phyloP scores from a whole-genome alignment of 1,284 basidiomycete genomes.

The Cryptococcus sp. region DNA sequence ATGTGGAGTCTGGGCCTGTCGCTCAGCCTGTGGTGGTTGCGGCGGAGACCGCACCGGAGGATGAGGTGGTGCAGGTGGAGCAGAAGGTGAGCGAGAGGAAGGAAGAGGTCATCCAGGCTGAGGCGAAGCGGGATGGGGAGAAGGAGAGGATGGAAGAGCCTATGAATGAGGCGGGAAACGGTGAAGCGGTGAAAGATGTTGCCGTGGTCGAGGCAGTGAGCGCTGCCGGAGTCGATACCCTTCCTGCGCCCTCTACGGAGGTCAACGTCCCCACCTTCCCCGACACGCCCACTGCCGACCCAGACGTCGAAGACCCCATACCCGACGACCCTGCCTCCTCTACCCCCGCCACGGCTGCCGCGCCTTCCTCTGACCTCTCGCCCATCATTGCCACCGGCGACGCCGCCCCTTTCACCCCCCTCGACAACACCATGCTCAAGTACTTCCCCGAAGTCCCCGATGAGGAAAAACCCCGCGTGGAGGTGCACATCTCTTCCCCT shows the following conservation, averaged over 20 bases:
- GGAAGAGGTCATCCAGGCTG: background rate
- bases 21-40: constrained; percentile 16
- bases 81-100: too few relatives aligned
- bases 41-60: too few relatives aligned
- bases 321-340: background rate
- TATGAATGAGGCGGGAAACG: too few relatives aligned
- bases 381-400: background rate
- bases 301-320: constrained; percentile 20
- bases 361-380: background rate
- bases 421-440: constrained; percentile 27
- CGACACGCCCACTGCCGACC: constrained; percentile 22
- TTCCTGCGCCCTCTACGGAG: too few relatives aligned
- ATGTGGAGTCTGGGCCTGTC: constrained; percentile 41
- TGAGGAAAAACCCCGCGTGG: constrained; percentile 41
- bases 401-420: constrained; percentile 17
- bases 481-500: constrained; percentile 40
- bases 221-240: too few relatives aligned
- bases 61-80: too few relatives aligned
- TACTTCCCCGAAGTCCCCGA: constrained; percentile 45
- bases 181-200: background rate
- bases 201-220: background rate
- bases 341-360: background rate
- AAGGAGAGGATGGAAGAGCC: background rate
- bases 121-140: background rate
- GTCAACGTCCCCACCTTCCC: constrained; percentile 23